phyloP scores from a whole-genome alignment of 2,329 filamentous ascomycete species.

The Colletotrichum sp. region DNA sequence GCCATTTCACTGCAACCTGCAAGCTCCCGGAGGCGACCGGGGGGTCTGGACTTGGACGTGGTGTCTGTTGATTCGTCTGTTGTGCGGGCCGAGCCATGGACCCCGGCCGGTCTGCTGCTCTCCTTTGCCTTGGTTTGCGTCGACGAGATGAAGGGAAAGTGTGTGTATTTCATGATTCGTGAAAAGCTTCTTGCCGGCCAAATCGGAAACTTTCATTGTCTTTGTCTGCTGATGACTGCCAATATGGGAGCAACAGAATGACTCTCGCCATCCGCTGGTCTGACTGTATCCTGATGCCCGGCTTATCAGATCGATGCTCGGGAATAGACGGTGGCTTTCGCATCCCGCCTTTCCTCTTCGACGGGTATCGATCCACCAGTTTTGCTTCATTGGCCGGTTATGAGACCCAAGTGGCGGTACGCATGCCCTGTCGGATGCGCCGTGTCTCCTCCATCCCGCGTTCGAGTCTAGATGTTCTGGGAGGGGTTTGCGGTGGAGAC shows the following conservation, averaged over 20 bases:
- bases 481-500: background rate
- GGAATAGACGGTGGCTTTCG: background rate
- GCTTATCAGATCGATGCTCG: background rate
- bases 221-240: background rate
- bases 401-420: background rate
- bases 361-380: background rate
- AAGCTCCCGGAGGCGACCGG: slow-evolving; percentile 9
- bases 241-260: background rate
- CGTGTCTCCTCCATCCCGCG: background rate
- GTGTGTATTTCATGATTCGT: background rate
- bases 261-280: background rate
- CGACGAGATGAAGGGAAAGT: background rate
- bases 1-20: background rate
- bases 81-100: slow-evolving; percentile 13
- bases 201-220: background rate
- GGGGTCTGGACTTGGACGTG: slow-evolving; percentile 10
- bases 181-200: background rate
- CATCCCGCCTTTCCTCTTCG: background rate
- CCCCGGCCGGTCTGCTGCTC: background rate
- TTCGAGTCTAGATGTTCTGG: background rate
- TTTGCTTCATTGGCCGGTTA: background rate
- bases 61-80: slow-evolving; percentile 9
- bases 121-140: background rate
- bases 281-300: background rate
- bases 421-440: background rate